Conservation (phyloP, 2,329 filamentous ascomycete genomes). For the Lasiodiplodia hormozganensis region DNA sequence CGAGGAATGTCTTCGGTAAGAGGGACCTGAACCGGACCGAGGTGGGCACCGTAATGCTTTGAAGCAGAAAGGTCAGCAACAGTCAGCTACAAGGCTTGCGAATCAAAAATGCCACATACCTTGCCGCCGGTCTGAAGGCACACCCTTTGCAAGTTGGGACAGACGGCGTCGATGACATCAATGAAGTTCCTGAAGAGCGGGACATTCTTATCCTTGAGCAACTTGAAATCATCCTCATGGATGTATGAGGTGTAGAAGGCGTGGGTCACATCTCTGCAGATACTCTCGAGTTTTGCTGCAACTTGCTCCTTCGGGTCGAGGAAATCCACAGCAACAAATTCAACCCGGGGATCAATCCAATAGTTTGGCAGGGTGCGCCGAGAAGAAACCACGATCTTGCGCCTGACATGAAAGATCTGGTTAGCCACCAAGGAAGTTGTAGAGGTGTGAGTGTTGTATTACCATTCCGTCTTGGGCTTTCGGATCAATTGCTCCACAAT, state of each 20-base stretch:
- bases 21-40: slow-evolving; percentile 2
- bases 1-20: slow-evolving; percentile 18
- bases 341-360: slow-evolving; percentile 40
- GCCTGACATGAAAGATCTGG: not conserved
- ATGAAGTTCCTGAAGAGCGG: slow-evolving; percentile 25
- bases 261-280: slow-evolving; percentile 43
- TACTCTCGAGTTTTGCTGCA: slow-evolving; percentile 29
- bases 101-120: not conserved
- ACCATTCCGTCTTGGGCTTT: slow-evolving; percentile 33
- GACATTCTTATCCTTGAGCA: slow-evolving; percentile 6
- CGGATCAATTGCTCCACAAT: slow-evolving; percentile 44
- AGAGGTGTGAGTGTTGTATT: not conserved
- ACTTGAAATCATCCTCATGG: slow-evolving; percentile 32
- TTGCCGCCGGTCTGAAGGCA: slow-evolving; percentile 21
- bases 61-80: not conserved
- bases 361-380: slow-evolving; percentile 35
- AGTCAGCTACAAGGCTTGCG: not conserved
- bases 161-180: slow-evolving; percentile 17
- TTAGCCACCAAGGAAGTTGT: not conserved
- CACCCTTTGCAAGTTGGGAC: slow-evolving; percentile 12
- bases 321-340: slow-evolving; percentile 45
- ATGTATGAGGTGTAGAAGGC: slow-evolving; percentile 46
- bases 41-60: slow-evolving; percentile 23
- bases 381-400: slow-evolving; percentile 42
- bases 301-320: slow-evolving; percentile 30